These are phyloP conservation scores for Tricholoma sp. DNA, from an alignment of 768 basidiomycete genomes.

Conservation along the genomic window DNA sequence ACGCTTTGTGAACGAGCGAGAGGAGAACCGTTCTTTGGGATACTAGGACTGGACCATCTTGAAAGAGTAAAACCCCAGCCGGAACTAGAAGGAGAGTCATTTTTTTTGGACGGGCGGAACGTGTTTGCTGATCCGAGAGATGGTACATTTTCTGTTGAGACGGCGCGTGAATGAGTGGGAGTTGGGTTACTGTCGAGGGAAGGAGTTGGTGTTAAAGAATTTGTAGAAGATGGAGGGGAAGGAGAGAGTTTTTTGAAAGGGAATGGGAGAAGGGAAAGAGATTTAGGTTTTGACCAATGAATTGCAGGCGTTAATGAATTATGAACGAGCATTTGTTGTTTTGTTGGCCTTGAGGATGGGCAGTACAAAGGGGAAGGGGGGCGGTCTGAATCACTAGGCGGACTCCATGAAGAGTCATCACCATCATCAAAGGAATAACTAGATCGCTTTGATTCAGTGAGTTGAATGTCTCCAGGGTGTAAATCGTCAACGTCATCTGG, in stretches of 20 bases:
- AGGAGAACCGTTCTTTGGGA: conserved; percentile 20
- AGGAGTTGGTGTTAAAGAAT: conserved; percentile 10
- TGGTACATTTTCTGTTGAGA: conserved; percentile 29
- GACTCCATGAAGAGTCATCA: conserved; percentile 4
- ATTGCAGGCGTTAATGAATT: conserved; percentile 15
- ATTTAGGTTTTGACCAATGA: conserved; percentile 23
- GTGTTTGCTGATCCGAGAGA: conserved; percentile 35
- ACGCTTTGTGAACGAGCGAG: conserved; percentile 30
- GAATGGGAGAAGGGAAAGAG: conserved; percentile 14
- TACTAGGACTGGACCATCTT: conserved; percentile 25
- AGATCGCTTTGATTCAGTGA: conserved; percentile 24
- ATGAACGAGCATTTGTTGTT: conserved; percentile 21
- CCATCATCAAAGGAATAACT: conserved; percentile 3
- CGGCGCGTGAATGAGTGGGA: conserved; percentile 12
- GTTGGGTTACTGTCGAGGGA: conserved; percentile 12
- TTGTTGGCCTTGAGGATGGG: conserved; percentile 18
- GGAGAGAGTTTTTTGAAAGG: conserved; percentile 19
- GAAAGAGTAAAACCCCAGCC: conserved; percentile 13
- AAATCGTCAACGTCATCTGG: conserved; percentile 29
- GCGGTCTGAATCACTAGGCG: conserved; percentile 5
- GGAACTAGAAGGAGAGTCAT: conserved; percentile 17
- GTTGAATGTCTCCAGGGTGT: conserved; percentile 29
- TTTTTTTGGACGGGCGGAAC: conserved; percentile 25
- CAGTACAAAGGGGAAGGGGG: conserved; percentile 8
- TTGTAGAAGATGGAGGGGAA: conserved; percentile 22